Evolutionary conservation across 116 monocot species (phyloP).

Genomic region (Dioscorea cayenensis): DNA sequence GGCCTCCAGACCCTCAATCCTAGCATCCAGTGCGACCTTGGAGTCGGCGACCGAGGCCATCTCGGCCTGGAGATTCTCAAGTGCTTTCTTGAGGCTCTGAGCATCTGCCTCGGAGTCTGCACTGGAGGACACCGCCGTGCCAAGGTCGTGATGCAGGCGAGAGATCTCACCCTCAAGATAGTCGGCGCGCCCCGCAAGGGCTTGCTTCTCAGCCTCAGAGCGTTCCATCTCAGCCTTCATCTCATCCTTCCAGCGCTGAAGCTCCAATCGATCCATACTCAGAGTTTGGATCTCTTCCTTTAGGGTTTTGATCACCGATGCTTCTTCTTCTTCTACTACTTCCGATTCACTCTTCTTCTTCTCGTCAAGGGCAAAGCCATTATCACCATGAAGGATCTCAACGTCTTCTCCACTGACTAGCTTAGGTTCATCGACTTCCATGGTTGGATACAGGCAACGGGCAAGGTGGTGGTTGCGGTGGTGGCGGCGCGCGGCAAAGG

Average conservation of each 20-base stretch:
- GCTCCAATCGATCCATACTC: neutral
- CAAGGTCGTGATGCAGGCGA: constrained; percentile 31
- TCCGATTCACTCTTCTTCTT: no score
- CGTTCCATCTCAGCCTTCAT: constrained; percentile 7
- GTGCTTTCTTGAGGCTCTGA: neutral
- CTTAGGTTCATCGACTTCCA: no score
- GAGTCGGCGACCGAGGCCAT: neutral
- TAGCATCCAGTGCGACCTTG: constrained; percentile 3
- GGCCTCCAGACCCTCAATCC: neutral
- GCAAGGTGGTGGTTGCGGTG: no score
- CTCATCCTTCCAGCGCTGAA: neutral
- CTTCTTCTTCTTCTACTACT: no score
- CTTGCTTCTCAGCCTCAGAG: constrained; percentile 8
- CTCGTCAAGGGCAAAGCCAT: no score
- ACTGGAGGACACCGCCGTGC: constrained; percentile 12
- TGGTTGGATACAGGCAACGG: no score
- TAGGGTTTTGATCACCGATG: neutral
- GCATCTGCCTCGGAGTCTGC: constrained; percentile 22
- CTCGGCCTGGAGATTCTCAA: constrained; percentile 5
- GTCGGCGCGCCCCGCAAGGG: constrained; percentile 15
- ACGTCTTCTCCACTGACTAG: no score
- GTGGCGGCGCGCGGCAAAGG: no score
- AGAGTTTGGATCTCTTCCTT: neutral
- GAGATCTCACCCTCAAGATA: constrained; percentile 29
- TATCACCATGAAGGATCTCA: no score